These are phyloP conservation scores for Nicotiana tomentosiformis DNA, from an alignment of 257 asterid species.

Conservation along the genomic window DNA sequence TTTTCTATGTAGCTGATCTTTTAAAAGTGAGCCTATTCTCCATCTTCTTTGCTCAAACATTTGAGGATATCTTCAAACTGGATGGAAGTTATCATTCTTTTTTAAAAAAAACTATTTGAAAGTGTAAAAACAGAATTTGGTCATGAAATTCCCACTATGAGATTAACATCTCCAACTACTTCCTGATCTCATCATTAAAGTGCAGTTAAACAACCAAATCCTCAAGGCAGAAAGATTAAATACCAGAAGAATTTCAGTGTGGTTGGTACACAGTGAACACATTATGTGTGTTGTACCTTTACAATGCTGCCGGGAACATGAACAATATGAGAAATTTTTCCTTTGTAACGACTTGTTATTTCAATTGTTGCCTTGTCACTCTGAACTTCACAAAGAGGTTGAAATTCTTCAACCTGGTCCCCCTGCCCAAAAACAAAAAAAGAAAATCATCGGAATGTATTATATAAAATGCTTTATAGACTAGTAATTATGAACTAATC, in stretches of 20 bases:
- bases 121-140: background rate
- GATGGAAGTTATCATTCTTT: background rate
- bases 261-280: background rate
- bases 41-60: background rate
- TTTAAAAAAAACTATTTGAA: background rate
- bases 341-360: constrained; percentile 92
- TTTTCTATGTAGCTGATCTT: background rate
- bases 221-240: background rate
- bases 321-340: constrained; percentile 59
- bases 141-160: background rate
- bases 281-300: constrained; percentile 43
- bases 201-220: background rate
- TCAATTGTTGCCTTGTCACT: constrained; percentile 98
- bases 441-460: background rate
- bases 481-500: background rate
- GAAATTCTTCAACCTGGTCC: constrained; percentile 86
- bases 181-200: background rate
- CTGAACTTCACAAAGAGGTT: constrained; percentile 97
- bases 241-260: background rate
- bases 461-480: background rate
- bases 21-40: background rate
- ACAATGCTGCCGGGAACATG: constrained; percentile 83
- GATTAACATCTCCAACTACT: background rate
- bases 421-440: constrained; percentile 43
- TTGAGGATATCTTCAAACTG: background rate